These are phyloP conservation scores for Esteya vermicola DNA, from an alignment of 2,329 filamentous ascomycete species.

Conservation along the genomic window DNA sequence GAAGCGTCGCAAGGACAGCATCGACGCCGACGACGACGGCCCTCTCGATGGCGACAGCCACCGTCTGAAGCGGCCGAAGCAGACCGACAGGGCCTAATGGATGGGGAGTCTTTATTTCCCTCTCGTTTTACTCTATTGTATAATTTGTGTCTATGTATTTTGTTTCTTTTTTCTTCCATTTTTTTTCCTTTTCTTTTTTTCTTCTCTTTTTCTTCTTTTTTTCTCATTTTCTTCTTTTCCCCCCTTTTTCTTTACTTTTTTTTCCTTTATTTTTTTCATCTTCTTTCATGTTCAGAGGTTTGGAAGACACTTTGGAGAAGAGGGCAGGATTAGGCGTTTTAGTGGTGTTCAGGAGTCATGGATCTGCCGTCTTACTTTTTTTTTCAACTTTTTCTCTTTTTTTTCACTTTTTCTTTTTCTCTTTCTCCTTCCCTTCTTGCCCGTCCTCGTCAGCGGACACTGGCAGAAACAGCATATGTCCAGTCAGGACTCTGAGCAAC, in stretches of 20 bases:
- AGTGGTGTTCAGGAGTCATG: not conserved
- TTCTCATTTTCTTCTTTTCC: not conserved
- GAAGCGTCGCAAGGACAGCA: slow-evolving; percentile 17
- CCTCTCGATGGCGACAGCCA: slow-evolving; percentile 11
- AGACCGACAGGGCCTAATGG: slow-evolving; percentile 12
- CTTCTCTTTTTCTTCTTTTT: not conserved
- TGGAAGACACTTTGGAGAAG: not conserved
- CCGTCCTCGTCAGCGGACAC: too few relatives aligned
- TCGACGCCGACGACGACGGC: slow-evolving; percentile 12
- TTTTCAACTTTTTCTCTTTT: not conserved
- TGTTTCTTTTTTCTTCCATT: not conserved
- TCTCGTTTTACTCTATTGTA: too few relatives aligned
- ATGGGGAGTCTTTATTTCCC: too few relatives aligned
- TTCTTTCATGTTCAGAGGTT: not conserved
- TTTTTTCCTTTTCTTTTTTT: not conserved
- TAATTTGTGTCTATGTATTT: too few relatives aligned
- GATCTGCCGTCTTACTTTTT: not conserved
- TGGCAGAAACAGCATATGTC: too few relatives aligned
- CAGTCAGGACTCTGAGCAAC: too few relatives aligned
- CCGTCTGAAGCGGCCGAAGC: slow-evolving; percentile 4
- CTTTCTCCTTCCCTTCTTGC: too few relatives aligned
- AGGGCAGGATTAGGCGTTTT: not conserved
- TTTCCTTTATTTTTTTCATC: not conserved
- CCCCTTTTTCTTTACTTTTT: not conserved
- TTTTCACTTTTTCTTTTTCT: not conserved